Evolutionary conservation across 1,284 basidiomycete species (phyloP), one percentile per base, ranked within the genome.

Genomic region (Boletellus deceptivus): DNA sequence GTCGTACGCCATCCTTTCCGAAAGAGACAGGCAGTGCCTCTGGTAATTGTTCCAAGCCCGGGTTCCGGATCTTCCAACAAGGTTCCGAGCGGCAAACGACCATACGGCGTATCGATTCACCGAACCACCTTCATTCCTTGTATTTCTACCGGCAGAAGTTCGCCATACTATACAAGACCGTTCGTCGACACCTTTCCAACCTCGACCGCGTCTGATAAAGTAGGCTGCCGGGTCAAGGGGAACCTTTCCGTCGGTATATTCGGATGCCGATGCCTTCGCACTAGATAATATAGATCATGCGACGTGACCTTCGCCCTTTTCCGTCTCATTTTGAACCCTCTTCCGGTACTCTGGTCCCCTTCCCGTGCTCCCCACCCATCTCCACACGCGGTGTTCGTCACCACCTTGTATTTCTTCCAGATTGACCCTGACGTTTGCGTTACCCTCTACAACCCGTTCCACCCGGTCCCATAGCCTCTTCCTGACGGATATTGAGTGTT

Each of bases 381-480:
- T 75, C 89, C 89, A 92, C 49, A 91, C 89, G 54, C 88, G 80
- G 68, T 84, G 77, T 71, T 91, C 89, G 64, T 91, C 89, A n/a
- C 89, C 96, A 45, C 93, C 94, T 55, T 79, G 77, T 42, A 91
- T 81, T 71, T 98, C 94, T 67, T 91, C 89, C 55, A 96, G 77
- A 65, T 91, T 89, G 24, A 86, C 86, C 50, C 92, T 82, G 17
- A 99, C 91, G 70, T 99, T 99, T 17, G 93, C 84, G 71, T 99
- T 99, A 49, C 83, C 84, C 72, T 99, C 96, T 2, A 99, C 92
- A 41, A 94, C 74, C 43, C 79, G 82, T 65, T 91, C 89, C 38
- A 99, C 97, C 52, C 81, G 80, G 43, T 82, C 77, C 97, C 97
- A 99, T 31, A 98, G 63, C 33, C 82, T 75, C 52, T 82, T 79